Evolutionary conservation across 495 filamentous ascomycete genomes (phyloP).

Genomic region (Chlorociboria aeruginascens): DNA sequence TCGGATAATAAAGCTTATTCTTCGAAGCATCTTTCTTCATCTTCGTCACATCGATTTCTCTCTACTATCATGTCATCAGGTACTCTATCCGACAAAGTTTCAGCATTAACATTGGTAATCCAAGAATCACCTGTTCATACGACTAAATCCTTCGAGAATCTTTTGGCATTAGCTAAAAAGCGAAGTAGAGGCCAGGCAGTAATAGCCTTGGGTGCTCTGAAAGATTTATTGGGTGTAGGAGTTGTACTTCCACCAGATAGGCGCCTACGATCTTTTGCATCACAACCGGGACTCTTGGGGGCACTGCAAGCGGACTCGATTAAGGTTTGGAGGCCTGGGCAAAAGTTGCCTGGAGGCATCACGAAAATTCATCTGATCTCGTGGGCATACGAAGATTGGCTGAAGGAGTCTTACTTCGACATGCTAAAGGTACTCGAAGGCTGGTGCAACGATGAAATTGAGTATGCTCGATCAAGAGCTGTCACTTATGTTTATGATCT

Average conservation of each 20-base stretch:
- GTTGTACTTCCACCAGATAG: slow-evolving; percentile 71
- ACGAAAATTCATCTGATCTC: slow-evolving; percentile 64
- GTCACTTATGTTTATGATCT: slow-evolving; percentile 83
- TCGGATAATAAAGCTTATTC: slow-evolving; percentile 57
- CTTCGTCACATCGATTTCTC: slow-evolving; percentile 87
- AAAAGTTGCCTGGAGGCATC: slow-evolving; percentile 56
- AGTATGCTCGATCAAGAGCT: slow-evolving; percentile 74
- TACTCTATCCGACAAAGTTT: slow-evolving; percentile 93
- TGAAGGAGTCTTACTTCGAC: slow-evolving; percentile 86
- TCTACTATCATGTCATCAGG: slow-evolving; percentile 93
- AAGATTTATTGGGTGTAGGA: slow-evolving; percentile 85
- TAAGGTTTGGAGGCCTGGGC: slow-evolving; percentile 49
- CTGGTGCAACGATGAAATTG: slow-evolving; percentile 89
- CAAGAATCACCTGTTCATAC: slow-evolving; percentile 95
- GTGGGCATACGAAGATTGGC: slow-evolving; percentile 91
- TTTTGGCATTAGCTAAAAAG: slow-evolving; percentile 72
- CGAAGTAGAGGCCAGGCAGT: slow-evolving; percentile 87
- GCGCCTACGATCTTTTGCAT: slow-evolving; percentile 65
- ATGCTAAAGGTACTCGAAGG: slow-evolving; percentile 77
- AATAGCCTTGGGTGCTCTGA: slow-evolving; percentile 79
- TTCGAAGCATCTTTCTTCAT: slow-evolving; percentile 34
- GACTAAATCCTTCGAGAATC: slow-evolving; percentile 70
- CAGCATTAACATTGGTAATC: slow-evolving; percentile 80
- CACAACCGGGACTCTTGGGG: slow-evolving; percentile 62
- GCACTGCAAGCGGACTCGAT: slow-evolving; percentile 45